Evolutionary conservation across 352 stramenopile genomes (phyloP), one percentile per base, ranked within the genome.

Genomic region (Phytophthora constricta): DNA sequence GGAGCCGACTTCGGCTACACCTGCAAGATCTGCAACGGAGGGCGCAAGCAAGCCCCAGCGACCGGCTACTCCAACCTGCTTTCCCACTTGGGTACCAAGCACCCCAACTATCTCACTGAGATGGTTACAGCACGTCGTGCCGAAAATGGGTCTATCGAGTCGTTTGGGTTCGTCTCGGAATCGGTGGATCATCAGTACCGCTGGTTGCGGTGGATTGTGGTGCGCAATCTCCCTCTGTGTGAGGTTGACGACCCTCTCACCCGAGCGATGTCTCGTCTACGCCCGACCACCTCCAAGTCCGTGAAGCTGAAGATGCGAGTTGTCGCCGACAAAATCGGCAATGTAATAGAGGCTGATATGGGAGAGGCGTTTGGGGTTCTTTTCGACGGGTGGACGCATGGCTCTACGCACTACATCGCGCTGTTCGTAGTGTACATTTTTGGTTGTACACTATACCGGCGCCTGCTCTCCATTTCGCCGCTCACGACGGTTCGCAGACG

Each of bases 371-470:
- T 72, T 28, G 57, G 43, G 11, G 34, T 72, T 5, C 63, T 67
- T 43, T 67, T 67, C 19, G 52, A 60, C 23, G 62, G 62, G 19
- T 64, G 62, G 48, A 33, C 61, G 1, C 53, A 62, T 43, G 62
- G 20, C 20, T 22, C 23, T 14, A 13, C 48, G 4, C 57, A 61
- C 16, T 67, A 71, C 28, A n/a, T 71, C 19, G 56, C 31, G 1
- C 20, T 63, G 3, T 59, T 37, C 28, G 62, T 28, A 54, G 52
- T 59, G 33, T 63, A 55, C 53, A 34, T 53, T 11, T n/a, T 26
- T 46, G 48, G 47, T 41, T 54, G 49, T 5, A 22, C 56, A 14
- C 26, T 65, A 4, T 27, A 28, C 41, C n/a, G 45, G 13, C 62
- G 37, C 3, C 42, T 64, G 25, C 22, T 70, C 1, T 51, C 53